Conservation (phyloP, 106 monocot genomes). For the Iris macrosiphon region DNA sequence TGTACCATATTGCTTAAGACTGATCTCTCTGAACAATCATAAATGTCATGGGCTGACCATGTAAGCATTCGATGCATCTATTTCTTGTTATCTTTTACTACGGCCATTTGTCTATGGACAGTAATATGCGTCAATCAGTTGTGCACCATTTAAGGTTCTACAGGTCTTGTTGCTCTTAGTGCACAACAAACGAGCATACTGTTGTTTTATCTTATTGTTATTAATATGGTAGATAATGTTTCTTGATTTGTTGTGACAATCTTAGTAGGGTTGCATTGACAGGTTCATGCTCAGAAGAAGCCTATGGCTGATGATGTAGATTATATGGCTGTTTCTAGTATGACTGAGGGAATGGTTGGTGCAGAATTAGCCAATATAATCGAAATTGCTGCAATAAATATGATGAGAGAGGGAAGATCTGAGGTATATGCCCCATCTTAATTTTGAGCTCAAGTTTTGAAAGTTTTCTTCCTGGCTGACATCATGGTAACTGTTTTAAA, state of each 20-base stretch:
- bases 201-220: conserved; percentile 1
- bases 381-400: conserved; percentile 86
- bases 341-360: conserved; percentile 97
- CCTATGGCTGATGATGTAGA: conserved; percentile 80
- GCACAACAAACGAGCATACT: not conserved
- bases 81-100: no score
- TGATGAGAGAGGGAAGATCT: conserved; percentile 73
- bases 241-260: not conserved
- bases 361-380: conserved; percentile 85
- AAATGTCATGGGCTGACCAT: no score
- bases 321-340: conserved; percentile 77
- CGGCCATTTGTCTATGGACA: no score
- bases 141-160: no score
- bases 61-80: no score
- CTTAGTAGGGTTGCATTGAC: conserved; percentile 12
- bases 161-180: no score
- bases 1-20: no score
- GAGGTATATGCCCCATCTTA: conserved; percentile 37
- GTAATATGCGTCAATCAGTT: no score
- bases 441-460: not conserved
- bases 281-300: conserved; percentile 92
- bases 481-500: not conserved
- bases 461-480: conserved; percentile 1
- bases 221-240: not conserved
- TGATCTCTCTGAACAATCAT: no score